Base-by-base conservation (phyloP, 768 basidiomycete genomes). In the Lepiota venenata region DNA sequence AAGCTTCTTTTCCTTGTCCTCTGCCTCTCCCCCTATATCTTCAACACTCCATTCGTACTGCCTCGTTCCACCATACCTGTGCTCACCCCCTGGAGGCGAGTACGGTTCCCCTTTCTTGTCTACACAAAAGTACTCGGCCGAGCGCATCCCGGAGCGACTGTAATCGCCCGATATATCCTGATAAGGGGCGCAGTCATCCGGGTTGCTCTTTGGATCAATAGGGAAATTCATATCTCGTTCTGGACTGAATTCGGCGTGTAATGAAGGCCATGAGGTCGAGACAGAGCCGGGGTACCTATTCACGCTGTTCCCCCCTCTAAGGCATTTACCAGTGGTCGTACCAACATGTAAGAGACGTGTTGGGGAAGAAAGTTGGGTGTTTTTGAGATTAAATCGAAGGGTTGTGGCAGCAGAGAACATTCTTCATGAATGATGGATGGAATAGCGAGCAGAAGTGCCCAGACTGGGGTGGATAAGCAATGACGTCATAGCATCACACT, bases 21-120 rank as follows among this genome's bases (percentile, higher is more conserved):
- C 4, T 12, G 38, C 18, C 14, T 47, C 53, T 6, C 18, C 42
- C 40, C 42, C 53, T 11, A 22, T 6, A 22, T 32, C 22, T 18
- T 20, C n/a, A n/a, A 25, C 40, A 35, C 20, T 48, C 53, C 46
- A 48, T 35, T 55, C 53, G 27, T 42, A 48, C 8, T 21, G 12
- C 37, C 39, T 46, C 8, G 37, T 47, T 18, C 46, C 53, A 15
- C 53, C 53, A 20, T 55, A 55, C 21, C 53, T 48, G 27, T 55
- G 53, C 37, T 55, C 47, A 27, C 53, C 47, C 0, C 53, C 53
- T 32, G 27, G 37, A 4, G 53, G 46, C 9, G 46, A 41, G 18
- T 55, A 55, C 5, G 53, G 53, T 32, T 55, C 53, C 16, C 36
- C 35, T 21, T 43, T 27, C 25, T 55, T 47, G 40, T 48, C 47